Evolutionary conservation across 1,284 basidiomycete species (phyloP).

Genomic region (Coriolopsis trogii): DNA sequence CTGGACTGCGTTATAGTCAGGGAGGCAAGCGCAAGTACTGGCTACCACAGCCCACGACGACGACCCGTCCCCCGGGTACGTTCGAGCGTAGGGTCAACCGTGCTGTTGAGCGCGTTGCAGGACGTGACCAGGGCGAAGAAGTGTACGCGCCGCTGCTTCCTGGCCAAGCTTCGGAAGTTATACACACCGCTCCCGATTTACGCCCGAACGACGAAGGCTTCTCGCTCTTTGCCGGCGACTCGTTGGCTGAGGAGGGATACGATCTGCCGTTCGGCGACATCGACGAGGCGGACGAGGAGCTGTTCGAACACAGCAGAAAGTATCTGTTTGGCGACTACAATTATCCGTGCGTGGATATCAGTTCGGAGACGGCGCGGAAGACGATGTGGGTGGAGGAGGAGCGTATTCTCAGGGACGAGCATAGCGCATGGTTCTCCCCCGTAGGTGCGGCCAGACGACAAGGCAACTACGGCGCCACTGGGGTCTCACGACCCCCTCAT

Average conservation of each 20-base stretch:
- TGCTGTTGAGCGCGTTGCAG: conserved; percentile 46
- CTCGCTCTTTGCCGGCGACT: conserved; percentile 33
- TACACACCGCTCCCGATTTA: conserved; percentile 67
- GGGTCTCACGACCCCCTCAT: conserved; percentile 24
- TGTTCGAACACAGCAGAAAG: conserved; percentile 71
- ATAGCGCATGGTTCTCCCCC: conserved; percentile 70
- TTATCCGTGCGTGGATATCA: conserved; percentile 89
- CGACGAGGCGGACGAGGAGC: conserved; percentile 65
- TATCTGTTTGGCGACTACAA: conserved; percentile 92
- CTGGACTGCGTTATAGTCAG: conserved; percentile 88
- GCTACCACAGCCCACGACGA: conserved; percentile 71
- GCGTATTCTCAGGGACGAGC: conserved; percentile 66
- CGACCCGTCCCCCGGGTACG: conserved; percentile 42
- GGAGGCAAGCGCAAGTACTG: conserved; percentile 92
- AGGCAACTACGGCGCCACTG: conserved; percentile 61
- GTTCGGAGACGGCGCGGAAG: conserved; percentile 66
- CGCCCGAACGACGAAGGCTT: conserved; percentile 42
- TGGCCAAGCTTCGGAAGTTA: conserved; percentile 64
- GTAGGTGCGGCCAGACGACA: conserved; percentile 48
- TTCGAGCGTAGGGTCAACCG: conserved; percentile 46
- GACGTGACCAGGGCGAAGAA: conserved; percentile 55
- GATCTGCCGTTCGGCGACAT: conserved; percentile 66
- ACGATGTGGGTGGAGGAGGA: conserved; percentile 77
- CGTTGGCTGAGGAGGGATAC: conserved; percentile 56
- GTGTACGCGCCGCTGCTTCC: conserved; percentile 79